Percentiles rank a stretch among this genome's conserved stretches.
phyloP scores from a whole-genome alignment of 257 asterid genomes.

The Parsonsia alboflavescens region DNA sequence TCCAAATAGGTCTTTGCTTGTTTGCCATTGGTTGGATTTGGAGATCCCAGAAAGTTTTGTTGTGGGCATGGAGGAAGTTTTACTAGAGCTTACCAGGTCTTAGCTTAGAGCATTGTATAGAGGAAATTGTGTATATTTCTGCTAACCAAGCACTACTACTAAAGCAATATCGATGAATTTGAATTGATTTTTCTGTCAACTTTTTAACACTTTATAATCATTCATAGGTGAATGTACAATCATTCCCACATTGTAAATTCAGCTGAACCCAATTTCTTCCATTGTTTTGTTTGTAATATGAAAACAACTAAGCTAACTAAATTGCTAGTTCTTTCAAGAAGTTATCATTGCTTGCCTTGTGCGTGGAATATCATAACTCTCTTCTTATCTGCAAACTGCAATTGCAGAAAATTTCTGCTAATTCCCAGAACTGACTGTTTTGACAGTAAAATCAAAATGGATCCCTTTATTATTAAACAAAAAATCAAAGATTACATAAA shows the following conservation, averaged over 20 bases:
- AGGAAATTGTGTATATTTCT: constrained; percentile 15
- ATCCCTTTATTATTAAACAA: too few relatives aligned
- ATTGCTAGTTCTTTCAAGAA: not conserved
- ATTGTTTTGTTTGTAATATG: not conserved
- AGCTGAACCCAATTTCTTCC: not conserved
- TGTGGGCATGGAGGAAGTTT: constrained; percentile 5
- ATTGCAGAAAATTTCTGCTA: not conserved
- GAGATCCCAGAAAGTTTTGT: constrained; percentile 9
- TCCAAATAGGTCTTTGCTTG: not conserved
- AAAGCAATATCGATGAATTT: constrained; percentile 12
- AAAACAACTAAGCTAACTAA: not conserved
- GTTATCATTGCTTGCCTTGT: not conserved
- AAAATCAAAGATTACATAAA: too few relatives aligned
- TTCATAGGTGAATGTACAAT: not conserved
- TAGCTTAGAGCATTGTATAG: constrained; percentile 19
- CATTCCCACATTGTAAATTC: not conserved
- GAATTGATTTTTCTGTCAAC: not conserved
- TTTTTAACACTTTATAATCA: not conserved
- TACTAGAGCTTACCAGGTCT: not conserved
- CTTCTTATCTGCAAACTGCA: not conserved
- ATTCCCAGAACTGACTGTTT: not conserved
- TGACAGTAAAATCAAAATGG: not conserved
- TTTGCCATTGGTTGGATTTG: not conserved
- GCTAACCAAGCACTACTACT: constrained; percentile 12
- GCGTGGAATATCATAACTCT: not conserved